Conservation (phyloP, 768 basidiomycete species). For the Paxillus rubicundulus region DNA sequence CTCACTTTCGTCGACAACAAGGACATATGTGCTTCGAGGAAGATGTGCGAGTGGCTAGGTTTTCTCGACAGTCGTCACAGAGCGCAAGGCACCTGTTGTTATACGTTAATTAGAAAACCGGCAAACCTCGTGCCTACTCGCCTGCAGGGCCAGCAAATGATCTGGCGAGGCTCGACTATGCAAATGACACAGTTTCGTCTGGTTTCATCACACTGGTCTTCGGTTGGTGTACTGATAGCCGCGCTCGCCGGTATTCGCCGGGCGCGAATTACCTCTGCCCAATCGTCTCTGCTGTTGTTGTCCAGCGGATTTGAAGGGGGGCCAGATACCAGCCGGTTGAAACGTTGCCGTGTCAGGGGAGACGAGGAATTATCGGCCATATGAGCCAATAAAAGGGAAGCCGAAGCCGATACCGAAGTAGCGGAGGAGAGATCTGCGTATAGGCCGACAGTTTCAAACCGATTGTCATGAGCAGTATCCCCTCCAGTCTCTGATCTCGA, state of each 20-base stretch:
- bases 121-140: slow-evolving; percentile 28
- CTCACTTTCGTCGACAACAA: slow-evolving; percentile 49
- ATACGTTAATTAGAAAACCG: neutral
- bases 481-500: slow-evolving; percentile 29
- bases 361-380: slow-evolving; percentile 42
- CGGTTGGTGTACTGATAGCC: slow-evolving; percentile 20
- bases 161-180: slow-evolving; percentile 60
- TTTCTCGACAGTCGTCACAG: slow-evolving; percentile 53
- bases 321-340: slow-evolving; percentile 35
- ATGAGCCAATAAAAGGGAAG: slow-evolving; percentile 55
- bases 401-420: slow-evolving; percentile 31
- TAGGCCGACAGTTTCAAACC: slow-evolving; percentile 44
- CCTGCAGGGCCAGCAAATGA: slow-evolving; percentile 88
- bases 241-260: slow-evolving; percentile 17
- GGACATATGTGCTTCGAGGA: slow-evolving; percentile 52
- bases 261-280: slow-evolving; percentile 30
- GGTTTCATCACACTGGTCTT: slow-evolving; percentile 20
- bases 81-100: slow-evolving; percentile 45
- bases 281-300: slow-evolving; percentile 20
- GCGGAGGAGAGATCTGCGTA: slow-evolving; percentile 53
- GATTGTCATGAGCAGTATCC: slow-evolving; percentile 29
- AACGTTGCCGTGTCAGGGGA: slow-evolving; percentile 50
- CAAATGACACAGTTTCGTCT: slow-evolving; percentile 66
- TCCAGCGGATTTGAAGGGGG: slow-evolving; percentile 8
- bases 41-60: slow-evolving; percentile 47